A percentile compares a stretch with the other conserved stretches of the same genome.
Evolutionary conservation across 1,284 basidiomycete genomes (phyloP).

Genomic region (Fomitopsis betulina): DNA sequence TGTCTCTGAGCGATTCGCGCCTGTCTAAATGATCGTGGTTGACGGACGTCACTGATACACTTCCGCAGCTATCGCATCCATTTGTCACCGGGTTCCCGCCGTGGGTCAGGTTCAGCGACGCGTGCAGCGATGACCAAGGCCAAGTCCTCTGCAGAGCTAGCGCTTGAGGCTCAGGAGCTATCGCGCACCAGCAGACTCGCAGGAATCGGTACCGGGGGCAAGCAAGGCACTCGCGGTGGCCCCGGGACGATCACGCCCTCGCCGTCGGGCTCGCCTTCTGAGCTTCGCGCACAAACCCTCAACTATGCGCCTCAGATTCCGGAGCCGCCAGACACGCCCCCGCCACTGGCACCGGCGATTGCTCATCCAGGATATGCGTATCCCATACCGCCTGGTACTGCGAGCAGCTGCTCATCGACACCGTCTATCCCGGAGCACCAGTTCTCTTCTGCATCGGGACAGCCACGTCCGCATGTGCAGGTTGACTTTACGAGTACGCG

Average conservation of each 20-base stretch:
- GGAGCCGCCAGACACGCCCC: conserved; percentile 28
- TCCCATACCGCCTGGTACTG: conserved; percentile 14
- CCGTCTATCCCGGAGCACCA: conserved; percentile 19
- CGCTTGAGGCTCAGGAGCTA: not conserved
- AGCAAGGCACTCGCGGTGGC: not conserved
- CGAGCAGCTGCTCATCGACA: conserved; percentile 16
- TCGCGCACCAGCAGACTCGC: not conserved
- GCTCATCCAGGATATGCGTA: conserved; percentile 6
- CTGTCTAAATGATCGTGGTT: no score
- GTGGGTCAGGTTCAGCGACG: conserved; percentile 47
- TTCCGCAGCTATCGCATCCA: conserved; percentile 62
- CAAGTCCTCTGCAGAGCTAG: conserved; percentile 6
- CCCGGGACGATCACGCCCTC: conserved; percentile 9
- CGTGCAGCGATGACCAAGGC: conserved; percentile 37
- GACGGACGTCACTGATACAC: conserved; percentile 2
- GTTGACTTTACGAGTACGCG: not conserved
- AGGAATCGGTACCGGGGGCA: not conserved
- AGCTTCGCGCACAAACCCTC: conserved; percentile 17
- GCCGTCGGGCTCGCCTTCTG: conserved; percentile 18
- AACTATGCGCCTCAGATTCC: conserved; percentile 7
- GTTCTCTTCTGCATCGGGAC: conserved; percentile 6
- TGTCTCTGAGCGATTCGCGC: no score
- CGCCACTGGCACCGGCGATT: conserved; percentile 20
- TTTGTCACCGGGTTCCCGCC: conserved; percentile 64
- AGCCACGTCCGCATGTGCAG: not conserved